A percentile compares a stretch with the other conserved stretches of the same genome.
Evolutionary conservation across 169 alveolate species (phyloP).

Genomic region (Eimeria praecox): DNA sequence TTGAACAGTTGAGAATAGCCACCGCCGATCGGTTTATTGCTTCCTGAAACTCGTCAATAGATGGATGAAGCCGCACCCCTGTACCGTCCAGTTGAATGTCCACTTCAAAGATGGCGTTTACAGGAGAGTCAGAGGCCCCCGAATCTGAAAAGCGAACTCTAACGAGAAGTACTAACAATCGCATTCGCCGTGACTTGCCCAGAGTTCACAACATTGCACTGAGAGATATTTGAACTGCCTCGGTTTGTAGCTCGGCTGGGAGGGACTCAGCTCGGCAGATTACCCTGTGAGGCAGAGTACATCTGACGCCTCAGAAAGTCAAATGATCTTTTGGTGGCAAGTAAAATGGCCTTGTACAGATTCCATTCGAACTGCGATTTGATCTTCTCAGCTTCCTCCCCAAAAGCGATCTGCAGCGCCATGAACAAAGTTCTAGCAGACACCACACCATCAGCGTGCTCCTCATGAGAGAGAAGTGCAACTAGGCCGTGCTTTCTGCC

Average conservation of each 20-base stretch:
- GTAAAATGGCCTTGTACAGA: constrained; percentile 95
- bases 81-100: constrained; percentile 93
- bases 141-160: constrained; percentile 82
- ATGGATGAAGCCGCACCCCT: constrained; percentile 93
- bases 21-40: constrained; percentile 96
- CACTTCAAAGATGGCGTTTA: constrained; percentile 93
- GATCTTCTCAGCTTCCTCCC: constrained; percentile 93
- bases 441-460: neutral
- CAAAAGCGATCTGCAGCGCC: constrained; percentile 84
- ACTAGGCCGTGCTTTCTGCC: neutral
- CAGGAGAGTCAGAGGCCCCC: constrained; percentile 86
- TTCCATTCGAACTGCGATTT: constrained; percentile 96
- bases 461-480: neutral
- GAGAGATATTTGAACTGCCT: neutral
- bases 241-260: neutral
- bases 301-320: constrained; percentile 68
- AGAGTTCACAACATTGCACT: neutral
- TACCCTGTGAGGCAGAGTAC: constrained; percentile 50
- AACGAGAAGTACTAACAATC: neutral
- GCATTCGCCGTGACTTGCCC: neutral
- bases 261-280: neutral
- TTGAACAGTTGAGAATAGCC: constrained; percentile 95
- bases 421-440: neutral
- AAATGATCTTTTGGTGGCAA: constrained; percentile 89
- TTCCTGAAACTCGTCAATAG: constrained; percentile 94